Evolutionary conservation across 768 basidiomycete species (phyloP), one percentile per base, ranked within the genome.

Genomic region (Cystofilobasidium capitatum): DNA sequence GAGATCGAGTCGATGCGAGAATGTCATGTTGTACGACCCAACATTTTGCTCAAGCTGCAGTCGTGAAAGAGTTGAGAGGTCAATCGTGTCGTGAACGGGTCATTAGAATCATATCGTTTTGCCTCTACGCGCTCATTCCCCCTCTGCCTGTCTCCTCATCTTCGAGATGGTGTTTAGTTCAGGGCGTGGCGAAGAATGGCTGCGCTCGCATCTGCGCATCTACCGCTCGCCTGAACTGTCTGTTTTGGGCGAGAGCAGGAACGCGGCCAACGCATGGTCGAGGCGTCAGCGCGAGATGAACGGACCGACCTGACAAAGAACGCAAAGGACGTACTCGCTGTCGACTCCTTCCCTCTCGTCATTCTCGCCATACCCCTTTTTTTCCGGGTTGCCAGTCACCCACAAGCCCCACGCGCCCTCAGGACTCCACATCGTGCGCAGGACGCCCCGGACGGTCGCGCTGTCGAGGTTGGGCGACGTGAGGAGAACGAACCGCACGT

Each of bases 401-500:
- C 68, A 69, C 7, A 31, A 24, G 40, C 35, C 54, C 47, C 69
- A 59, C 26, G 66, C 65, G 24, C 62, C 64, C n/a, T 51, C 69
- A 13, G 69, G 60, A 62, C 37, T 59, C 59, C 64, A 70, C 40
- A 70, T 39, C 16, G 64, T 58, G 22, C 60, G 47, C 22, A 65
- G 39, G 0, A 37, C 60, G 51, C 40, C 37, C n/a, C 64, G 58
- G 5, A 62, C 59, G 49, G 47, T 20, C 14, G 70, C 71, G 2
- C 88, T 88, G 70, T 97, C 93, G 42, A 88, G 81, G 64, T 82
- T 82, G 1, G 90, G 88, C 74, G 96, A 91, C 70, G 86, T 89
- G 71, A 97, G 84, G 81, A 98, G 89, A 74, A 97, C 82, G 78
- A 99, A 94, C 75, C 91, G 92, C 84, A 91, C 96, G 17, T 90